Evolutionary conservation across 192 early-diverging fungal species (phyloP).

Genomic region (Dimargaris xerosporica): DNA sequence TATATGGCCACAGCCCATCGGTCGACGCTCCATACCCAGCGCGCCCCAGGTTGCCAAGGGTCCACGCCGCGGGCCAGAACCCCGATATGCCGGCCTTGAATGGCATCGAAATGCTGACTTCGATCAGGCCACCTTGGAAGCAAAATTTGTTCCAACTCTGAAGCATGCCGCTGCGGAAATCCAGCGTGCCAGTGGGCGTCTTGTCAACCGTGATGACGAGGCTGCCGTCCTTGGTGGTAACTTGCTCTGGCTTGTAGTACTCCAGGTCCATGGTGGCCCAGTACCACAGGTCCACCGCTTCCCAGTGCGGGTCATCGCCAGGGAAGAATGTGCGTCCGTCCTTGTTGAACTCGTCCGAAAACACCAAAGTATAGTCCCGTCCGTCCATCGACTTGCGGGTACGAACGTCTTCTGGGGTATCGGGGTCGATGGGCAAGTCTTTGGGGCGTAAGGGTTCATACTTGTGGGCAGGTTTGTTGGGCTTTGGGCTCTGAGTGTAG

Average conservation of each 20-base stretch:
- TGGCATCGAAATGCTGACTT: slow-evolving; percentile 38
- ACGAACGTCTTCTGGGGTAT: slow-evolving; percentile 19
- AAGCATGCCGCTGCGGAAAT: slow-evolving; percentile 38
- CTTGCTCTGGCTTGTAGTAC: slow-evolving; percentile 35
- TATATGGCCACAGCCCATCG: slow-evolving; percentile 39
- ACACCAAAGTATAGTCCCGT: slow-evolving; percentile 33
- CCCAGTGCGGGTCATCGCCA: slow-evolving; percentile 35
- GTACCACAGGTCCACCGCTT: slow-evolving; percentile 37
- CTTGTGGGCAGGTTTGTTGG: slow-evolving; percentile 15
- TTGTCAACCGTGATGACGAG: slow-evolving; percentile 28
- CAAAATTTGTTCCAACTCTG: slow-evolving; percentile 50
- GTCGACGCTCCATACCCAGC: slow-evolving; percentile 39
- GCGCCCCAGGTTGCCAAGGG: slow-evolving; percentile 40
- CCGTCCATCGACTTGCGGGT: slow-evolving; percentile 26
- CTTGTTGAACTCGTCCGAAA: slow-evolving; percentile 42
- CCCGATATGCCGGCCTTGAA: slow-evolving; percentile 28
- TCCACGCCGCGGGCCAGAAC: slow-evolving; percentile 40
- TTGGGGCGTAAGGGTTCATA: slow-evolving; percentile 26
- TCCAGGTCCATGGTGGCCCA: slow-evolving; percentile 36
- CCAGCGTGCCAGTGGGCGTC: slow-evolving; percentile 10
- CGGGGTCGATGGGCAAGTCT: slow-evolving; percentile 25
- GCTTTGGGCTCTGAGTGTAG: slow-evolving; percentile 19
- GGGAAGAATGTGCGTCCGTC: slow-evolving; percentile 33
- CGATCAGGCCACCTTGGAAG: slow-evolving; percentile 43
- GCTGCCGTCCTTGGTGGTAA: slow-evolving; percentile 28